A percentile compares a stretch with the other conserved stretches of the same genome.
Evolutionary conservation across 495 filamentous ascomycete species (phyloP).

Genomic region (Hypoxylon fuscum): DNA sequence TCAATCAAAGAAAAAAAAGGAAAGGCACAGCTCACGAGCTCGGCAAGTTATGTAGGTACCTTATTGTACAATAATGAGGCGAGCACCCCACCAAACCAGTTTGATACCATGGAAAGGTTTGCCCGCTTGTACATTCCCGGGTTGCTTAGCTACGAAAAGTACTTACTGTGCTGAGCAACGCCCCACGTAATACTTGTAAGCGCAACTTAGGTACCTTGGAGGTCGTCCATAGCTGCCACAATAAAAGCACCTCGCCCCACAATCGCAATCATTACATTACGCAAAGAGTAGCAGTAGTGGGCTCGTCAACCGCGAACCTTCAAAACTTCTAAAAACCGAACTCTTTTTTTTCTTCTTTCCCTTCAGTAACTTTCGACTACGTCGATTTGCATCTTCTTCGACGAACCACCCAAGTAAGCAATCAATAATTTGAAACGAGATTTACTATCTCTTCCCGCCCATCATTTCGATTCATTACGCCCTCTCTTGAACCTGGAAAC

Average conservation of each 20-base stretch:
- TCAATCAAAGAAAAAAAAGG: too few species aligned
- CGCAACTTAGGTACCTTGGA: slow-evolving; percentile 2
- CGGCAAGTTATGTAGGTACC: too few species aligned
- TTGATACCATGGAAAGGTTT: too few species aligned
- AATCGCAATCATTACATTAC: slow-evolving; percentile 29
- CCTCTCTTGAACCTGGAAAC: slow-evolving; percentile 32
- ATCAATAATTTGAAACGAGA: slow-evolving; percentile 1
- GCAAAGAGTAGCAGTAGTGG: slow-evolving; percentile 30
- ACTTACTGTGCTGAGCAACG: too few species aligned
- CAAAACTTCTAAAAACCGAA: slow-evolving; percentile 28
- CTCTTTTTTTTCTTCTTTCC: slow-evolving; percentile 16
- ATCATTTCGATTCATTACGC: slow-evolving; percentile 1
- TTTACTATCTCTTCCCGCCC: slow-evolving; percentile 2
- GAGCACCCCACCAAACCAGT: too few species aligned
- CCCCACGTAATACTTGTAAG: not conserved
- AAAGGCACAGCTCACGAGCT: too few species aligned
- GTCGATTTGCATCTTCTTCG: slow-evolving; percentile 19
- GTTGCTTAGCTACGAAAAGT: too few species aligned
- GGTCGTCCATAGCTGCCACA: slow-evolving; percentile 21
- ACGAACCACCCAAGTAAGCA: slow-evolving; percentile 17
- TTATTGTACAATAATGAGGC: too few species aligned
- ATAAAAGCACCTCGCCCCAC: slow-evolving; percentile 28
- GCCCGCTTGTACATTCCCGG: too few species aligned
- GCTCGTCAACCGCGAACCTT: slow-evolving; percentile 41
- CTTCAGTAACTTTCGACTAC: slow-evolving; percentile 28